Base-by-base conservation (phyloP, 305 asterid genomes). In the Fraxinus sp. region DNA sequence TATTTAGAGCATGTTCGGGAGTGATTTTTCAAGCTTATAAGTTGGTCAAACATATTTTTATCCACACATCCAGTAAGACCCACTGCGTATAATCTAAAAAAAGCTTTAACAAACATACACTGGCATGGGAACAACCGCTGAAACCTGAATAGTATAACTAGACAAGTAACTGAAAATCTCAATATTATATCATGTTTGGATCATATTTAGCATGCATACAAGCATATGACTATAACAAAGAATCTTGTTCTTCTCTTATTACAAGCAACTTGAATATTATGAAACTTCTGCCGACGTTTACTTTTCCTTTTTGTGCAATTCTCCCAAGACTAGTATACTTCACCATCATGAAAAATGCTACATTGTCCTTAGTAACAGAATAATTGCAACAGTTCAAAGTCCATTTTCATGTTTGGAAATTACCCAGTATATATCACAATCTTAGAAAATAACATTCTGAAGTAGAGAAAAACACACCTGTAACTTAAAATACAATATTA, bases 391-490 rank as follows among this genome's bases (percentile, higher is more conserved):
- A 46, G 20, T 46, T 24, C 35, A 13, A 76, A 76, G 41, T 76
- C 20, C 13, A 13, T 11, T 70, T 70, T 30, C 32, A 36, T 66
- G 1, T 13, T 70, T 28, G 39, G 18, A 30, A 70, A 70, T 30
- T 70, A 30, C 75, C 75, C 30, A 30, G 33, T 30, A 28, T 30
- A 70, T 30, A 70, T 28, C 20, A 68, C 32, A 66, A 37, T 24
- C 22, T 57, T 79, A 13, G 16, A 10, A 36, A 33, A 62, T 24
- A 64, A 26, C 57, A 78, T 35, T 35, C 52, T n/a, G 24, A 66
- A 32, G 62, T 36, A 66, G 82, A 35, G 37, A 24, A 66, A 79
- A 30, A 37, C 32, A 79, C 76, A 13, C 76, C 37, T 68, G 55
- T 44, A 68, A 30, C 22, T 49, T 62, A 68, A 41, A 24, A 13